Evolutionary conservation across 225 moss, liverwort and hornwort genomes (phyloP), one percentile per base, ranked within the genome.

Genomic region (Straminergon stramineum): DNA sequence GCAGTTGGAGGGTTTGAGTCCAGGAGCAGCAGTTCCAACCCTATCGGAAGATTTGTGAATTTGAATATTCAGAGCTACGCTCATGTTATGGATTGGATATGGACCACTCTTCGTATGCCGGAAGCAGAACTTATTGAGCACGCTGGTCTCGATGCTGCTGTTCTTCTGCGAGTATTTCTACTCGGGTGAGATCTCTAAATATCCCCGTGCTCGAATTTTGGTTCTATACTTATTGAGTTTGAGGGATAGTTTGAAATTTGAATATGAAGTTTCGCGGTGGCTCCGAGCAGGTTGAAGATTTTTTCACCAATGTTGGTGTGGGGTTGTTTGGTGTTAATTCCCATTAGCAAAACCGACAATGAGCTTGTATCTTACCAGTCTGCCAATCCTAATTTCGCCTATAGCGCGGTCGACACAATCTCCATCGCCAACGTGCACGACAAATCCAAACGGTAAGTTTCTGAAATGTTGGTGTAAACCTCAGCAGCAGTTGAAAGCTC

Each of bases 51-150:
- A 34, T 98, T 94, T 89, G 91, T 98, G 65, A 98, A 98, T 86
- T 80, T 96, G 85, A 92, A 95, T 57, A 78, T 92, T 64, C 95
- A 89, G 82, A 97, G 95, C 82, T 98, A 98, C 61, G 90, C 93
- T 62, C 98, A 98, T 71, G 91, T 97, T 11, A 95, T 97, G 98
- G 97, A 98, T 88, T 98, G 97, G 98, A 94, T 97, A 84, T 95
- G 92, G 92, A 91, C 94, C 43, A 95, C 95, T 79, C 92, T 98
- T 80, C 95, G 91, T 62, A 96, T 97, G 96, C 94, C 95, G 4
- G 98, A 98, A 88, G 89, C 89, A 39, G 95, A 98, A 65, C 89
- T 98, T 8, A 96, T 98, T 27, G 90, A 95, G 85, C 97, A 95
- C 61, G 95, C 94, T 13, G 98, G 98, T 45, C 95, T 98, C 6